Evolutionary conservation across 1,284 basidiomycete genomes (phyloP).

Genomic region (Sporisorium sorghi): DNA sequence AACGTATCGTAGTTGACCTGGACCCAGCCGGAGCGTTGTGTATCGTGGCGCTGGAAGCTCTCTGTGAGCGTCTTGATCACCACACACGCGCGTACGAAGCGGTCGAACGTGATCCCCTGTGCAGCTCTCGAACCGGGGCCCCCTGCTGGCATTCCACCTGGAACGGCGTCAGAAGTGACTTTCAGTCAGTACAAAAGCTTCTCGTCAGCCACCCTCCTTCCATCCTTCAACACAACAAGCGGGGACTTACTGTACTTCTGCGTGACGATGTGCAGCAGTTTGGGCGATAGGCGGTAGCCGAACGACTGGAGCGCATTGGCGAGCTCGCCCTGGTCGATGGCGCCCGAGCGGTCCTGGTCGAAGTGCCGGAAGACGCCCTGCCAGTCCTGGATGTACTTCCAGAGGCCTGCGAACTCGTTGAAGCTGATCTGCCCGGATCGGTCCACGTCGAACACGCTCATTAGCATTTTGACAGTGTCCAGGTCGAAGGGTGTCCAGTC

Average conservation of each 20-base stretch:
- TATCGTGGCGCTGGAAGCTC: conserved; percentile 56
- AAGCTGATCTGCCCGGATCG: conserved; percentile 61
- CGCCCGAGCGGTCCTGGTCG: conserved; percentile 55
- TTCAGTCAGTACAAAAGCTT: conserved; percentile 20
- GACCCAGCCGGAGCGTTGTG: conserved; percentile 38
- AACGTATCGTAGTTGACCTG: conserved; percentile 57
- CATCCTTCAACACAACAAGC: no score
- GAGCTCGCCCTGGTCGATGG: conserved; percentile 56
- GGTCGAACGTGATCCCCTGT: conserved; percentile 52
- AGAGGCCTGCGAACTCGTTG: conserved; percentile 60
- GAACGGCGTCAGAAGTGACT: conserved; percentile 31
- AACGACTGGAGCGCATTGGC: conserved; percentile 55
- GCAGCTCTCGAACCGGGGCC: conserved; percentile 11
- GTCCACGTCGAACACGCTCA: conserved; percentile 62
- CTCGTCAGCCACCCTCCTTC: conserved; percentile 16
- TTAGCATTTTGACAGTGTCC: conserved; percentile 65
- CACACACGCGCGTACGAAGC: conserved; percentile 59
- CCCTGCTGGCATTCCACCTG: conserved; percentile 38
- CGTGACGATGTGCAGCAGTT: conserved; percentile 54
- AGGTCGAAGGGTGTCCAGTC: conserved; percentile 62
- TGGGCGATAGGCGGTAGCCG: conserved; percentile 58
- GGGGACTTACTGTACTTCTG: conserved; percentile 61
- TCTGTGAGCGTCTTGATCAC: conserved; percentile 63
- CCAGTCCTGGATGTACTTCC: conserved; percentile 65
- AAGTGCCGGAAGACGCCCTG: conserved; percentile 61